These are phyloP conservation scores for Cladosporium sp. DNA, from an alignment of 2,329 filamentous ascomycete species.

Conservation along the genomic window DNA sequence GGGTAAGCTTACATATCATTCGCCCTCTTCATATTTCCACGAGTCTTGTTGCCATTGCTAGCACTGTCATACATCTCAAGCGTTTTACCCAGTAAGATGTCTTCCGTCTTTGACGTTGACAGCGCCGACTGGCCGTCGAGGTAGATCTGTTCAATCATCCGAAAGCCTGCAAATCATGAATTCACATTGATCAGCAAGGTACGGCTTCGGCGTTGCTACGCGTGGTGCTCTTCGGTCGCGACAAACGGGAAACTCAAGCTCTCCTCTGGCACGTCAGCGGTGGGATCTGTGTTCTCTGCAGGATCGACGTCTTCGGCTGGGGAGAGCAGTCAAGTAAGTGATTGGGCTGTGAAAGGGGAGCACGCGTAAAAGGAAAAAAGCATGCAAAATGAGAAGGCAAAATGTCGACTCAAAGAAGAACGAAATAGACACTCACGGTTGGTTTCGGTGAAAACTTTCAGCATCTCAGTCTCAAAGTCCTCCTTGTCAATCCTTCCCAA, in stretches of 20 bases:
- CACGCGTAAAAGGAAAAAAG: neutral
- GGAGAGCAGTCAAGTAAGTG: constrained; percentile 8
- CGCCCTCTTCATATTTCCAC: constrained; percentile 73
- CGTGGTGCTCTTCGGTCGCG: constrained; percentile 4
- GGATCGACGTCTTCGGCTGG: constrained; percentile 20
- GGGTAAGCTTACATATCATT: constrained; percentile 60
- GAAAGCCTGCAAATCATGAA: constrained; percentile 57
- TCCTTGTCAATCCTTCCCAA: constrained; percentile 55
- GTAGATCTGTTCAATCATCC: constrained; percentile 47
- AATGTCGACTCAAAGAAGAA: neutral
- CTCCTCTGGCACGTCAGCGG: constrained; percentile 7
- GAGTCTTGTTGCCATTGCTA: constrained; percentile 71
- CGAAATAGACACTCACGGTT: constrained; percentile 28
- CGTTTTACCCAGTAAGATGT: constrained; percentile 58
- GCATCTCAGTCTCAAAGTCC: constrained; percentile 64
- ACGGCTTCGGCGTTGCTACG: constrained; percentile 14
- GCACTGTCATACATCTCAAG: constrained; percentile 75
- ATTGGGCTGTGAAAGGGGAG: neutral
- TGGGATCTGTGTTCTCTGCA: constrained; percentile 4
- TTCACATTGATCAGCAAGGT: constrained; percentile 36
- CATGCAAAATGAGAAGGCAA: neutral
- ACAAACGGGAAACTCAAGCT: constrained; percentile 8
- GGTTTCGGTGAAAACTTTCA: constrained; percentile 58
- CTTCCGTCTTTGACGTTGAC: constrained; percentile 33
- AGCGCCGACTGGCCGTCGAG: constrained; percentile 51